A percentile compares a stretch with the other conserved stretches of the same genome.
phyloP scores from a whole-genome alignment of 2,329 filamentous ascomycete species.

The Myriosclerotinia curreyana region DNA sequence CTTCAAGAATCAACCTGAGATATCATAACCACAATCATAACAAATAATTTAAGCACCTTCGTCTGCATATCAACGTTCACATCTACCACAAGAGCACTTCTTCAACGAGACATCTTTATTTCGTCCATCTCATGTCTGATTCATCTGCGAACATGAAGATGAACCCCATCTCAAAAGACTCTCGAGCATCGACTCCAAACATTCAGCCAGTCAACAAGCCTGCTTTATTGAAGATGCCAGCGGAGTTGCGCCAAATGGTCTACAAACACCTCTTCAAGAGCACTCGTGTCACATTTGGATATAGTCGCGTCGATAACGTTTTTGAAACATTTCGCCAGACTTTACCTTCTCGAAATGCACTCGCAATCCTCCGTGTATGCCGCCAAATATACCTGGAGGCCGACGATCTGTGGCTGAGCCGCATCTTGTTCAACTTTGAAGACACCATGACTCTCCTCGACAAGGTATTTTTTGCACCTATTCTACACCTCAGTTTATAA shows the following conservation, averaged over 20 bases:
- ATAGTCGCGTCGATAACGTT: not conserved
- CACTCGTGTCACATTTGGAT: conserved; percentile 6
- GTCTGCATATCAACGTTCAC: not conserved
- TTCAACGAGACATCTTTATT: too few species aligned
- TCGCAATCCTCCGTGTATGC: not conserved
- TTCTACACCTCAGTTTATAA: not conserved
- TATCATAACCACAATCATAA: not conserved
- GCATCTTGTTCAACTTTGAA: conserved; percentile 1
- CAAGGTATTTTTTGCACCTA: not conserved
- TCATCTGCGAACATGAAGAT: not conserved
- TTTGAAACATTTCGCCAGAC: not conserved
- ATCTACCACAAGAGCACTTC: too few species aligned
- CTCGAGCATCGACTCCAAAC: not conserved
- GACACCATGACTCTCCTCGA: not conserved
- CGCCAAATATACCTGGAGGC: not conserved
- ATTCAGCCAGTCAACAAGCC: not conserved
- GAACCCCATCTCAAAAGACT: not conserved
- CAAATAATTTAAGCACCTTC: not conserved
- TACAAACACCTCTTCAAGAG: not conserved
- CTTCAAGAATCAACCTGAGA: not conserved
- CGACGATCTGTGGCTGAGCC: not conserved
- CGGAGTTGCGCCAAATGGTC: not conserved
- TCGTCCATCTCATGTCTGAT: not conserved
- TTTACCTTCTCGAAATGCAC: not conserved
- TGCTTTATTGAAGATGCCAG: not conserved